Base-by-base conservation (phyloP, 139 green algal genomes). In the Chlamydomonas sphaeroides region DNA sequence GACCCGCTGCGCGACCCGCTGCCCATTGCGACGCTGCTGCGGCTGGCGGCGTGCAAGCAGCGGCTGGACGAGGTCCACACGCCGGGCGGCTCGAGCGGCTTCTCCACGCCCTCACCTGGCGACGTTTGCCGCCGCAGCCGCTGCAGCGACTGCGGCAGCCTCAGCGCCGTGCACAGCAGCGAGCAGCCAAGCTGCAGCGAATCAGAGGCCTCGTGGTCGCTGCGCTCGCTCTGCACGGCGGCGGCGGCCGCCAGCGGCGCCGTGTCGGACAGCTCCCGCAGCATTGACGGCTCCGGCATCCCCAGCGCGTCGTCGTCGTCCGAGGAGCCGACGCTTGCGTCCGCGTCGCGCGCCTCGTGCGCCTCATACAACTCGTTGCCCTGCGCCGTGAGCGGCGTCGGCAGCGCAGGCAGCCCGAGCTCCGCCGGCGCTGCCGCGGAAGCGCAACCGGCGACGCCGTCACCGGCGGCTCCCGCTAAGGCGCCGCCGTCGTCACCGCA, bases 131-230 rank as follows among this genome's bases (percentile, higher is more conserved):
- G 59, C 59, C 23, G 11, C 10, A 5, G 18, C 10, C 75, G 75
- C 17, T 63, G 75, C 62, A 82, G 75, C 75, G 75, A 82, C 62
- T 82, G 75, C 62, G 75, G 75, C 42, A 82, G 75, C 42, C 61
- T 73, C 42, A 82, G 62, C 61, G 61, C 61, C 17, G 48, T 72
- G 32, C 61, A 82, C 45, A 72, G 62, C 63, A 72, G 57, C 8
- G 75, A 82, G 8, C 75, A 82, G 63, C 75, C 62, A 8, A 82
- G 75, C 63, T 82, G 62, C 75, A 82, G 75, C 62, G 30, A 82
- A 42, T 73, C 62, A 3, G 75, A 82, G 42, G 75, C 75, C 6
- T 82, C 62, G 1, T 82, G 75, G 75, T 82, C 74, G 32, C 39
- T 80, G 42, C 57, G 72, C 56, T 80, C 73, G 30, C 30, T 63